phyloP scores from a whole-genome alignment of 768 basidiomycete species.

The Hericium erinaceus region DNA sequence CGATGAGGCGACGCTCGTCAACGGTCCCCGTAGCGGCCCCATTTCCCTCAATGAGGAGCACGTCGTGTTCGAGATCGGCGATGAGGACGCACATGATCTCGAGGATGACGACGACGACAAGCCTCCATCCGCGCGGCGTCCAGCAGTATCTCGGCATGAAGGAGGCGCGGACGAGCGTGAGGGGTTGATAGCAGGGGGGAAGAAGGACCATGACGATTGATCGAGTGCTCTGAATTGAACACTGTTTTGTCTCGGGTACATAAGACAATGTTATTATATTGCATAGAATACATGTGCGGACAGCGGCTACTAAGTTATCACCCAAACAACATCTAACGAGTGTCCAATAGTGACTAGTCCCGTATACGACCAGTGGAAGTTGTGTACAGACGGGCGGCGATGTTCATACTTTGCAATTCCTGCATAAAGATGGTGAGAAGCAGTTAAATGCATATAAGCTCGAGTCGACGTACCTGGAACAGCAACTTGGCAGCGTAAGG shows the following conservation, averaged over 20 bases:
- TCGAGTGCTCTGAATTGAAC: background rate
- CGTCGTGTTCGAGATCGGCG: constrained; percentile 88
- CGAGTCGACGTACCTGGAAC: constrained; percentile 62
- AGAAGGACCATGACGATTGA: constrained; percentile 5
- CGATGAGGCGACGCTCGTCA: constrained; percentile 66
- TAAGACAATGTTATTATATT: constrained; percentile 8
- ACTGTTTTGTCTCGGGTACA: background rate
- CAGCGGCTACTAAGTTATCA: constrained; percentile 2
- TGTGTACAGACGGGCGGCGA: constrained; percentile 80
- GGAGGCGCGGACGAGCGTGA: constrained; percentile 50
- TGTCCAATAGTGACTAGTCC: constrained; percentile 29
- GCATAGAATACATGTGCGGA: constrained; percentile 26
- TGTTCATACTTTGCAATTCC: constrained; percentile 96
- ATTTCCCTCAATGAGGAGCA: constrained; percentile 49
- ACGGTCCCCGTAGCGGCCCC: constrained; percentile 37
- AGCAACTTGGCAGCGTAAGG: constrained; percentile 96
- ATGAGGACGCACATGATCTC: constrained; percentile 54
- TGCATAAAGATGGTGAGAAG: constrained; percentile 18
- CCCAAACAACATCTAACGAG: background rate
- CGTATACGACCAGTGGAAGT: constrained; percentile 81
- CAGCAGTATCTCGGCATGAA: constrained; percentile 33
- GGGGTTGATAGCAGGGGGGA: constrained; percentile 45
- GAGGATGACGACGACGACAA: constrained; percentile 50
- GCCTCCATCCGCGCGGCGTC: constrained; percentile 36
- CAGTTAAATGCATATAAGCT: background rate